Base-by-base conservation (phyloP, 352 stramenopile species). In the Peronosclerospora sorghi region DNA sequence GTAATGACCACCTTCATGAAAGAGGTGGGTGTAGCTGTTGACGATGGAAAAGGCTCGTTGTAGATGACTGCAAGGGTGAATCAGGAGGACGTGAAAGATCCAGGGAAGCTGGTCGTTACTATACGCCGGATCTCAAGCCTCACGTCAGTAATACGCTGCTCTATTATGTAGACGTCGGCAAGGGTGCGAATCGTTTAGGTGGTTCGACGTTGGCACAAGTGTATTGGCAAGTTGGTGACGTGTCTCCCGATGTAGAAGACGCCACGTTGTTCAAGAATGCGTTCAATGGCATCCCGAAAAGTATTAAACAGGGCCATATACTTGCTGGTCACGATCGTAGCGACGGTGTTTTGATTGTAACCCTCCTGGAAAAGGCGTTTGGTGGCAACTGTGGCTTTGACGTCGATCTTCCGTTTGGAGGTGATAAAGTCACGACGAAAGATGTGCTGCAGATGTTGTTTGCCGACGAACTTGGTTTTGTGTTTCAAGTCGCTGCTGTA, bases 281-380 rank as follows among this genome's bases (percentile, higher is more conserved):
- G 4, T 98, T 98, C 61, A 77, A 90, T 14, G 87, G 94, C 8
- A 92, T 95, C 7, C 95, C 98, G 66, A 52, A 51, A 24, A 94
- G 51, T 73, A 70, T 99, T 51, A 93, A 96, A n/a, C n/a, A n/a
- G 30, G 55, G 76, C 20, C 68, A 85, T 20, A 58, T 99, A 26
- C 74, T 97, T 2, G 86, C 96, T 41, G 96, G 96, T n/a, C 96
- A 99, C 69, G 96, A 99, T 65, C 82, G 95, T 53, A 98, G 89
- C 36, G 96, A 99, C 69, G 96, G 96, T 55, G 96, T 96, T 57
- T 73, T 99, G 17, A 74, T 96, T 19, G 84, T 96, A 6, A 84
- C 91, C 15, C 64, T 98, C n/a, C 7, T 98, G 12, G 96, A 99
- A 67, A 99, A 99, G 96, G 93, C 95, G 1, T 98, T 99, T 59